Base-by-base conservation (phyloP, 2,329 filamentous ascomycete genomes). In the Aaosphaeria pasadenensis region DNA sequence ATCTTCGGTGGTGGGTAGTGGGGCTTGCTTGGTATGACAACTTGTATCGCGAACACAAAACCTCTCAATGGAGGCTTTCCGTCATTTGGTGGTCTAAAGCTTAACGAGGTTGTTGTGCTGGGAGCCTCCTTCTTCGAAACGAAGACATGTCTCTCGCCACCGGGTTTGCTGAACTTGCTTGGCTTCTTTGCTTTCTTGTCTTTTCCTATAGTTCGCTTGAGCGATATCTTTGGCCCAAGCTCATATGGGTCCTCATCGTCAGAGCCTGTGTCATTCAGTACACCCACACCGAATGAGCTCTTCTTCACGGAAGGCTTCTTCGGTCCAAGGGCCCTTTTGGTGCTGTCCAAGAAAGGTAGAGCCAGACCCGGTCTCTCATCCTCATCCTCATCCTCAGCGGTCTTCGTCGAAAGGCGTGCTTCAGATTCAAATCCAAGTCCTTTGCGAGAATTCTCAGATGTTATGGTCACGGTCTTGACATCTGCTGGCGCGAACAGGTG, bases 201-300 rank as follows among this genome's bases (percentile, higher is more conserved):
- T 0, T 86, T 87, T 13, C 89, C 91, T 50, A 96, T 83, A 5
- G 86, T 79, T 38, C 85, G 83, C 59, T 89, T 95, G 70, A 95
- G 96, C 9, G 86, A 89, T 66, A 96, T 95, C 56, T 85, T 87
- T 0, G 94, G 94, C 0, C 92, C 92, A 45, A 97, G 86, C 49
- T 92, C 88, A 64, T 96, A 97, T 0, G 90, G 88, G 61, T 96
- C 91, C 60, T 97, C 94, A 41, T 96, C 91, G 57, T 97, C 94
- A 4, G 92, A 96, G 7, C 91, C 91, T 17, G 86, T 94, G 57
- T 96, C 92, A 60, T 97, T 96, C 41, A 97, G 72, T 1, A 96
- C 78, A 0, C 92, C 92, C 11, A 96, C 86, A 0, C 92, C 92
- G 54, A 97, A 89, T 0, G 88, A 89, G 3, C 87, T 83, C 61